A percentile compares a stretch with the other conserved stretches of the same genome.
phyloP scores from a whole-genome alignment of 2,329 filamentous ascomycete species.

The Apiospora hydei region DNA sequence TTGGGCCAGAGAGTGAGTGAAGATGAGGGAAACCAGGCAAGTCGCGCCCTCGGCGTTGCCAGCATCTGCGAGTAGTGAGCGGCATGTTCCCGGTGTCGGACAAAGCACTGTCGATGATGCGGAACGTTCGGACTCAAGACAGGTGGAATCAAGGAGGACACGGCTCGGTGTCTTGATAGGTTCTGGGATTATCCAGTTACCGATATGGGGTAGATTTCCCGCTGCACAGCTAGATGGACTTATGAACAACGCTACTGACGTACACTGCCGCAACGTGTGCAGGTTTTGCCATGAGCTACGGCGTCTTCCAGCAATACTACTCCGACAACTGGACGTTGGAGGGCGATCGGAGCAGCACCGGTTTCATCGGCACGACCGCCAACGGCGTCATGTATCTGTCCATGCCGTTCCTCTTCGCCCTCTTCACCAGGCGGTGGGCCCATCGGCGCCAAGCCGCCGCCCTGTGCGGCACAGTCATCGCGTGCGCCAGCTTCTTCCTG shows the following conservation, averaged over 20 bases:
- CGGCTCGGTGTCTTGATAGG: background rate
- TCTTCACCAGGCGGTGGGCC: background rate
- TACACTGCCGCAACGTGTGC: too few relatives aligned
- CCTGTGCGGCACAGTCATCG: slow-evolving; percentile 41
- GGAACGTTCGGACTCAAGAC: background rate
- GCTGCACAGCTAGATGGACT: background rate
- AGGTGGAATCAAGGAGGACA: background rate
- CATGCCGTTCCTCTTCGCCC: background rate
- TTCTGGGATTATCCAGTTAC: slow-evolving; percentile 9
- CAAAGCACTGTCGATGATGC: background rate
- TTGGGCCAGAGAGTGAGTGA: background rate
- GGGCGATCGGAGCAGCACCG: background rate
- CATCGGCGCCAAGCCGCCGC: slow-evolving; percentile 3
- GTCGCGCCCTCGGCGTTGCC: background rate
- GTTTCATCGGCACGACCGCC: slow-evolving; percentile 47
- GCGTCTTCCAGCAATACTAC: slow-evolving; percentile 12
- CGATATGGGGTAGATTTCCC: background rate
- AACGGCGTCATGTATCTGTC: slow-evolving; percentile 65
- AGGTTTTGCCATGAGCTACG: slow-evolving; percentile 16
- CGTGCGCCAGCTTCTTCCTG: slow-evolving; percentile 25
- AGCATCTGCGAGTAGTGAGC: background rate
- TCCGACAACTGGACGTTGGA: background rate
- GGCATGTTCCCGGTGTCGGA: background rate
- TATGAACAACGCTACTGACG: background rate
- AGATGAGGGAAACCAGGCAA: background rate